Evolutionary conservation across 805 yeast species (phyloP), one percentile per base, ranked within the genome.

Genomic region (Candida vartiovaarae): DNA sequence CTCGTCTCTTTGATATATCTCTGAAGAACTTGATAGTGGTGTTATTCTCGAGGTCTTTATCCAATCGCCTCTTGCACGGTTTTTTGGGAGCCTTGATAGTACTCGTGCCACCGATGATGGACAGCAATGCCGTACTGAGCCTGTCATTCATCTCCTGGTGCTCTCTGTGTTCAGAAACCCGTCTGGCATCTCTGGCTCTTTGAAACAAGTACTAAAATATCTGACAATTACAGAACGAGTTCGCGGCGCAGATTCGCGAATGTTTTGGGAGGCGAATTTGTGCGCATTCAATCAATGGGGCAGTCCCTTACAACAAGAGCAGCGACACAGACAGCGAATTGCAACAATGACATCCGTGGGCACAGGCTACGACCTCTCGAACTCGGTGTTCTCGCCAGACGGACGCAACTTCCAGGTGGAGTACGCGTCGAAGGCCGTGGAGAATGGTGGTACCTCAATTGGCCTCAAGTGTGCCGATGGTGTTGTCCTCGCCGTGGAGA

Each of bases 341-440:
- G 23, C 28, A 37, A 15, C 26, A 37, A 31, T 56, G 91, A 84
- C 98, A 34, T 93, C 99, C 38, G 90, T 93, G 56, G 99, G 99
- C 56, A 93, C 99, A 28, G 99, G 99, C 20, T 93, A 93, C 79
- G 99, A 93, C 74, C 81, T 93, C 61, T 88, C 97, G 31, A 93
- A 93, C 71, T 83, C 95, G 68, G 96, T 91, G 49, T 93, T 93
- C 70, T 66, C 72, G n/a, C 70, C 74, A 65, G 96, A 88, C 63
- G 95, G 95, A 34, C 77, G 95, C 70, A 87, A 86, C 65, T 93
- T 93, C 71, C 99, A 93, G 66, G 99, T 93, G 20, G 99, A 93
- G 65, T 93, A 93, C 59, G 99, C 99, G 30, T 75, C 84, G 57
- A 93, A 93, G 62, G 99, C 99, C 2, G 98, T 91, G 3, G 99